These are phyloP conservation scores for Meyerozyma smithsonii DNA, from an alignment of 1,139 yeast genomes.

Conservation along the genomic window DNA sequence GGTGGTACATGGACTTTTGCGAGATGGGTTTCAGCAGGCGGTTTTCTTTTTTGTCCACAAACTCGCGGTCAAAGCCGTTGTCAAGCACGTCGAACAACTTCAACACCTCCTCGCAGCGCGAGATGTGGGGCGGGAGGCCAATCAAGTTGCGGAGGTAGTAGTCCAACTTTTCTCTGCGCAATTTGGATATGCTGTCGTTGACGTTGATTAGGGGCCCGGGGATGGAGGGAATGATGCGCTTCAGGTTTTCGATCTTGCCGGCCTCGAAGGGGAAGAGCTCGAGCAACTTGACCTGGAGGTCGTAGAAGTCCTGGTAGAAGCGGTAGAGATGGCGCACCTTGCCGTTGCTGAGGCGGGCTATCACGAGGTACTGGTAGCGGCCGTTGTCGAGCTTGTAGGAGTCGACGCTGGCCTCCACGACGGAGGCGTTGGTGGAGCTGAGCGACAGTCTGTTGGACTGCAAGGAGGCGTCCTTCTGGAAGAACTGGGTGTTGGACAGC, in stretches of 20 bases:
- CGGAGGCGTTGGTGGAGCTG: constrained; percentile 27
- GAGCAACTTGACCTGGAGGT: constrained; percentile 78
- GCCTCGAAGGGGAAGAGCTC: constrained; percentile 91
- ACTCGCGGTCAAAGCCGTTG: constrained; percentile 55
- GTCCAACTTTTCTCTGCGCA: constrained; percentile 81
- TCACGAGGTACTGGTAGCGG: constrained; percentile 82
- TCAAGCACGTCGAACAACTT: constrained; percentile 65
- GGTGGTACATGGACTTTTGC: constrained; percentile 40
- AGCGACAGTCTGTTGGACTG: constrained; percentile 32
- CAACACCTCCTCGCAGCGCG: constrained; percentile 65
- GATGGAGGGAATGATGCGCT: constrained; percentile 82
- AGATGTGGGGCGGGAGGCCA: constrained; percentile 71
- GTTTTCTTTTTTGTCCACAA: constrained; percentile 19
- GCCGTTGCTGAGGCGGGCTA: constrained; percentile 68
- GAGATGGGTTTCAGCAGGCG: constrained; percentile 36
- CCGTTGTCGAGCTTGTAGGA: constrained; percentile 80
- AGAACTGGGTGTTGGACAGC: constrained; percentile 37
- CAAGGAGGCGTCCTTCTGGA: constrained; percentile 21
- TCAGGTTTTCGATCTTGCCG: constrained; percentile 71
- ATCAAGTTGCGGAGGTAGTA: constrained; percentile 74
- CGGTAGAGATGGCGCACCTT: constrained; percentile 70
- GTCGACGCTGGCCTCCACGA: constrained; percentile 70
- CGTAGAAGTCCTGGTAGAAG: constrained; percentile 94
- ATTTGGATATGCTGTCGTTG: constrained; percentile 80
- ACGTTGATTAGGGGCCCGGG: constrained; percentile 96